Evolutionary conservation across 768 basidiomycete species (phyloP).

Genomic region (Mycena alexandri): DNA sequence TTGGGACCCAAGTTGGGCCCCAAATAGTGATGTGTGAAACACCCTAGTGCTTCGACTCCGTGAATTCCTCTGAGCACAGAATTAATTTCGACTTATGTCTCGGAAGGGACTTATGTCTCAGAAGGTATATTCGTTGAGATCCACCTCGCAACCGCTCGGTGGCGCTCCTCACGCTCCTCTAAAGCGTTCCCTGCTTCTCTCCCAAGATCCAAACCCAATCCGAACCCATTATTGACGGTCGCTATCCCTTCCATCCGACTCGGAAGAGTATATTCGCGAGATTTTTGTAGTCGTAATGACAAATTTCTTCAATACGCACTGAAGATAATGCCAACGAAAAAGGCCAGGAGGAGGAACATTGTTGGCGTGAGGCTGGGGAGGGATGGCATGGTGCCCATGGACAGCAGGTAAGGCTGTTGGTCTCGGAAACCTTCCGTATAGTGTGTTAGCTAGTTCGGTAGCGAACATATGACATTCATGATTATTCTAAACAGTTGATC

Average conservation of each 20-base stretch:
- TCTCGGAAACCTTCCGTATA: neutral
- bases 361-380: neutral
- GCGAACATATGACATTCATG: constrained; percentile 9
- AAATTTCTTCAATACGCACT: constrained; percentile 7
- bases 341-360: constrained; percentile 14
- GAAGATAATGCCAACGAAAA: constrained; percentile 21
- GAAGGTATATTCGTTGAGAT: neutral
- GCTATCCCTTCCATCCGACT: constrained; percentile 6
- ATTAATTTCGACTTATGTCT: no score
- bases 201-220: neutral
- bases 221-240: no score
- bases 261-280: constrained; percentile 6
- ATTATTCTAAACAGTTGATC: constrained; percentile 3
- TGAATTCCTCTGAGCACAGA: no score
- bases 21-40: no score
- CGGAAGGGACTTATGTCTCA: no score
- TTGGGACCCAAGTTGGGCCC: no score
- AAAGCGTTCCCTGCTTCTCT: neutral
- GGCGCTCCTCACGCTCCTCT: neutral
- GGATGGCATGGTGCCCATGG: constrained; percentile 1
- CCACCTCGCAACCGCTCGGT: neutral
- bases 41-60: no score
- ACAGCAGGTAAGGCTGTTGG: neutral
- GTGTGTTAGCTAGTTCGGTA: neutral
- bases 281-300: constrained; percentile 8